Base-by-base conservation (phyloP, 2,329 filamentous ascomycete genomes). In the Fusarium torreyae region DNA sequence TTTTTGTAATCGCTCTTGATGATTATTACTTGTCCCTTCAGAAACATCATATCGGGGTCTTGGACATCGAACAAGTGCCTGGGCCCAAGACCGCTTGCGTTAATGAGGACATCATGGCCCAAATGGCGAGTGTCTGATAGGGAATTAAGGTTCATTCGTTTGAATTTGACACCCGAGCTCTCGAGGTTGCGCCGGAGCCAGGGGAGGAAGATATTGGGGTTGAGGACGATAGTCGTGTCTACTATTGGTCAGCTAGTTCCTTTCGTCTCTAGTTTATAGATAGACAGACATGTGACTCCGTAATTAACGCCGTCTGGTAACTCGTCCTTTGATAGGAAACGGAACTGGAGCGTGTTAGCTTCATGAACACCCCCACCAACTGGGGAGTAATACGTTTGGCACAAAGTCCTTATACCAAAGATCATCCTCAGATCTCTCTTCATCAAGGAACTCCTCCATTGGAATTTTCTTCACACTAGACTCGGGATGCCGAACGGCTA, bases 61-160 rank as follows among this genome's bases (percentile, higher is more conserved):
- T 45, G 24, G 3, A 59, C 31, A n/a, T 63, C 54, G 9, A 3
- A 15, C 1, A 63, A 48, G 22, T 55, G 22, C 17, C 18, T 46
- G 7, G 68, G 26, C 11, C 62, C 68, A 2, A 40, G 17, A 7
- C 65, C 65, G 3, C 43, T 57, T 3, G 68, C 58, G 18, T 70
- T 70, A 15, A 70, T 53, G 13, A 70, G 59, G 14, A 70, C 26
- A 18, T 70, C 61, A 18, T 69, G 68, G 7, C 61, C 65, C 7
- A 69, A n/a, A n/a, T 45, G 44, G 5, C 44, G 39, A 6, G 64
- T 46, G 6, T 68, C 65, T 9, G 34, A 42, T 17, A 70, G 42
- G 1, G 65, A 60, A 3, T 43, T 26, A n/a, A 70, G 40, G 7
- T 36, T 44, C 39, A 48, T 40, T 8, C 68, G 50, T 24, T 43